These are phyloP conservation scores for Paramecium pentaurelia DNA, from an alignment of 73 alveolate genomes.

Conservation along the genomic window DNA sequence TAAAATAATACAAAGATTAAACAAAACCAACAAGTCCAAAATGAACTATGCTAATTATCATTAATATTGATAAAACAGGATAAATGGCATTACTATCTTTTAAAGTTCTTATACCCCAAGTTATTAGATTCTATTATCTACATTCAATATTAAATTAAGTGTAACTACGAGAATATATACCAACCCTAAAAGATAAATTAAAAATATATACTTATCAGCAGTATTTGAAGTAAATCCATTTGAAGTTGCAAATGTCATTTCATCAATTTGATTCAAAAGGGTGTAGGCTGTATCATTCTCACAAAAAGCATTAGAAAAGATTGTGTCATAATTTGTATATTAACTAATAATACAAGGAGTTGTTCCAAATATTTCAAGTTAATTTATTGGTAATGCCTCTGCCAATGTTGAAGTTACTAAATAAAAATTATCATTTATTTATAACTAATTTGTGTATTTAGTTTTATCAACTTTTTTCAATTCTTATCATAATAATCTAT, in stretches of 20 bases:
- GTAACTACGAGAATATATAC: constrained; percentile 18
- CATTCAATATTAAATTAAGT: background rate
- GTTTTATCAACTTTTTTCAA: background rate
- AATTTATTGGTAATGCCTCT: background rate
- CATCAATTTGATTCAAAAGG: background rate
- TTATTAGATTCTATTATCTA: background rate
- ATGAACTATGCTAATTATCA: background rate
- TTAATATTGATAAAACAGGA: background rate
- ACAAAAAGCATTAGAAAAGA: constrained; percentile 7
- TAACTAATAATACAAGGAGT: background rate
- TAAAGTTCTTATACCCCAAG: constrained; percentile 5
- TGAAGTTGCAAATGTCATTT: background rate
- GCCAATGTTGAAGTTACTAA: background rate
- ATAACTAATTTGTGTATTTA: background rate
- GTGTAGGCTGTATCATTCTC: background rate
- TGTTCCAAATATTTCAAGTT: background rate
- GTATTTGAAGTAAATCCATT: constrained; percentile 23
- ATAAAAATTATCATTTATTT: background rate
- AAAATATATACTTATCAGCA: background rate
- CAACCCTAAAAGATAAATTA: background rate
- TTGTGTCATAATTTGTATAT: background rate
- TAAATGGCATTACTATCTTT: background rate
- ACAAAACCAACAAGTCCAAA: constrained; percentile 10
- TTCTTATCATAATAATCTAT: background rate
- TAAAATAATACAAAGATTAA: background rate